Base-by-base conservation (phyloP, 176 grass and related monocot genomes). In the Canna indica region DNA sequence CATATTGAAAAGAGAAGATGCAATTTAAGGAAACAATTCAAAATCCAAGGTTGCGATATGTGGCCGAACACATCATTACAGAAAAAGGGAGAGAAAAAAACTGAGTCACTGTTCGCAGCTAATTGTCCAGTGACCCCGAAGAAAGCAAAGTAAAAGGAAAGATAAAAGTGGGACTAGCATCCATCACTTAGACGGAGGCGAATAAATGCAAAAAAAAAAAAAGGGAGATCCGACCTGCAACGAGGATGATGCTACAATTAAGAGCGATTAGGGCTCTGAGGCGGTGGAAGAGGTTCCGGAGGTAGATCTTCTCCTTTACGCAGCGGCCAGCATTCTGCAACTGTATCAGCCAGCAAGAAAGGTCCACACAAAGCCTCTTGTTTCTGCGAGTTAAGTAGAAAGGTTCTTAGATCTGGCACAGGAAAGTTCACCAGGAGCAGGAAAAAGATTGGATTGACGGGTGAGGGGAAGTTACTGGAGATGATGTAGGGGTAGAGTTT, bases 281-380 rank as follows among this genome's bases (percentile, higher is more conserved):
- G 33, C 93, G 71, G 62, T 97, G 93, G 80, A 97, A 92, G 44
- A 97, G 78, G 76, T 80, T 89, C 62, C 80, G 84, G 36, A 97
- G 80, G 78, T 90, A 97, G 57, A 92, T 69, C 88, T 89, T 97
- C 62, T 96, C 83, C 80, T 76, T 88, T 12, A 78, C 59, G 77
- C 77, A 78, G 30, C 81, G 83, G 60, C 77, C 24, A 53, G 86
- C 86, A 15, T 27, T 90, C 34, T 74, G 79, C 47, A 97, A 74
- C 81, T 97, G 84, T 36, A 97, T 83, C 18, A 97, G 65, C 86
- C 93, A 97, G 78, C 93, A 97, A 29, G 88, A 97, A 2, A 97
- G 93, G 76, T 97, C 88, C 41, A 97, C 93, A 58, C 88, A 92
- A 44, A 97, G 47, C 86, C 84, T 89, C 93, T 90, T 97, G 83